Evolutionary conservation across 192 early-diverging fungal species (phyloP).

Genomic region (Chytriomyces sp.): DNA sequence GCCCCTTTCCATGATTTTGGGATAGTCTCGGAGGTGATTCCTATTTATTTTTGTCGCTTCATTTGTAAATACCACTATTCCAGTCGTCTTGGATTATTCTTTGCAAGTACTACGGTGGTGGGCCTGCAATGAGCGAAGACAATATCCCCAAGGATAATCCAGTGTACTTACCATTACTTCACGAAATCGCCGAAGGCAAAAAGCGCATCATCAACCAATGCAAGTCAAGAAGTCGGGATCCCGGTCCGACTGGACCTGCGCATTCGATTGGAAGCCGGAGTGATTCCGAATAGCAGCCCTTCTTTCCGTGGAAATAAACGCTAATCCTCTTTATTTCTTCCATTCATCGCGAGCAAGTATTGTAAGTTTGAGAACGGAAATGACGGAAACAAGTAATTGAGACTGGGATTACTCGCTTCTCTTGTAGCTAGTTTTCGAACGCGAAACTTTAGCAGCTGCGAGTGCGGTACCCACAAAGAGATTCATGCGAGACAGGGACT

Average conservation of each 20-base stretch:
- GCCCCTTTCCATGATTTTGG: constrained; percentile 22
- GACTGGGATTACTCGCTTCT: background rate
- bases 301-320: no score
- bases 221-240: constrained; percentile 1
- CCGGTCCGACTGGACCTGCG: no score
- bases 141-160: constrained; percentile 25
- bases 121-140: constrained; percentile 17
- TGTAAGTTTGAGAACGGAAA: background rate
- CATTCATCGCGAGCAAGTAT: background rate
- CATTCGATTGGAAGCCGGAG: no score
- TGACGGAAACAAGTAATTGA: background rate
- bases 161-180: constrained; percentile 14
- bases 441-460: background rate
- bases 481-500: background rate
- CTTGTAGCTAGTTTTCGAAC: no score
- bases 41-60: background rate
- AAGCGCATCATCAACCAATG: constrained; percentile 22
- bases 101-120: constrained; percentile 17
- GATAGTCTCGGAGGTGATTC: constrained; percentile 8
- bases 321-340: no score
- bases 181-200: constrained; percentile 13
- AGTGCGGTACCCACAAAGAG: background rate
- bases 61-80: background rate
- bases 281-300: no score
- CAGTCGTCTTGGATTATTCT: constrained; percentile 14